Base-by-base conservation (phyloP, 176 grass and related monocot species). In the Coix lacrymajobi region DNA sequence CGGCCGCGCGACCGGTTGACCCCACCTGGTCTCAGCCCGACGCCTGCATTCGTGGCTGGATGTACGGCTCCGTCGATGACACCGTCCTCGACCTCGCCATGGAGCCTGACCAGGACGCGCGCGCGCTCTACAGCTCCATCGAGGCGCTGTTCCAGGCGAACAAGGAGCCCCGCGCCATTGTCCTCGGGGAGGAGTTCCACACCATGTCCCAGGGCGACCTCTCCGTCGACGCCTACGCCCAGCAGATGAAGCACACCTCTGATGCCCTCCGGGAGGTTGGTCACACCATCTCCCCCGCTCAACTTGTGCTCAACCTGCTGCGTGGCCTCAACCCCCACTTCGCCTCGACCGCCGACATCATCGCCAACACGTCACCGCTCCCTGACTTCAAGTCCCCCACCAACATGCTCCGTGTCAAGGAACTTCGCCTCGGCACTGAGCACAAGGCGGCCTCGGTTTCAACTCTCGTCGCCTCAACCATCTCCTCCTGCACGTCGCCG, bases 351-450 rank as follows among this genome's bases (percentile, higher is more conserved):
- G 3, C 13, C 5, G 40, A 46, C 4, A 24, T 29, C 69, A 71
- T 71, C 25, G 5, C 34, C 34, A 37, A 37, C 34, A 4, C 34
- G 34, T 37, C 34, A 6, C 34, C 34, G 34, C 34, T 5, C 0
- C 1, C 17, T 2, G 2, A 11, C 4, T n/a, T n/a, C n/a, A n/a
- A n/a, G n/a, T n/a, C n/a, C n/a, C n/a, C n/a, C n/a, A n/a, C n/a
- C n/a, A n/a, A 46, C 7, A 71, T 46, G 69, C 69, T 71, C 0
- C 1, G 16, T 9, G 40, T 71, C 69, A 71, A 71, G 40, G 69
- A 71, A 3, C 6, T 46, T 0, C 2, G 69, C n/a, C 0, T 30
- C 0, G 25, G 2, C 6, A 71, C 28, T 12, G 12, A 71, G 1
- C 8, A 8, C 0, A 71, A 71, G 9, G 24, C 16, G 3, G 13